These are phyloP conservation scores for Rhytidiadelphus loreus DNA, from an alignment of 225 moss, liverwort and hornwort species.

Conservation along the genomic window DNA sequence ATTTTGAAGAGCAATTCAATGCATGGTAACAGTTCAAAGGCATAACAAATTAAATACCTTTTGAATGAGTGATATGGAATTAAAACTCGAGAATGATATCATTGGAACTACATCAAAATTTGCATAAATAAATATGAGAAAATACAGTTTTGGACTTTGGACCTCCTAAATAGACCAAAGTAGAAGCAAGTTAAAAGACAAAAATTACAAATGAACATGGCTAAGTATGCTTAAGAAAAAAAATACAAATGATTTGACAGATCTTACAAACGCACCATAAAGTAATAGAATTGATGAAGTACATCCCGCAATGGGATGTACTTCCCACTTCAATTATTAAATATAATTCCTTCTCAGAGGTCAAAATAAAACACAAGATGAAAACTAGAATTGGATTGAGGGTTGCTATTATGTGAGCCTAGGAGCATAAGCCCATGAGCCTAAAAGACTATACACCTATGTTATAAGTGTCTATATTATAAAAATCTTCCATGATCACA, in stretches of 20 bases:
- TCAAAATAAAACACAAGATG: neutral
- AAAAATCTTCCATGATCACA: too few species aligned
- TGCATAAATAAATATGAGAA: neutral
- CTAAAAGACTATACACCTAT: too few species aligned
- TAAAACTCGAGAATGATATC: too few species aligned
- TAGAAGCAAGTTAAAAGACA: neutral
- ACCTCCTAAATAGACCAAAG: neutral
- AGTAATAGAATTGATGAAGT: neutral
- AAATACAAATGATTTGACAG: neutral
- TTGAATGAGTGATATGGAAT: neutral
- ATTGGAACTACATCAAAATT: neutral
- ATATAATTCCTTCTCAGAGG: neutral
- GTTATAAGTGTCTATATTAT: too few species aligned
- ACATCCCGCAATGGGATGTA: neutral
- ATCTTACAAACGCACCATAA: neutral
- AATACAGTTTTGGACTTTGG: neutral
- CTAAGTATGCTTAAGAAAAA: neutral
- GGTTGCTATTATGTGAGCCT: too few species aligned
- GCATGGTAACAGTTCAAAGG: too few species aligned
- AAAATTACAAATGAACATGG: accelerated
- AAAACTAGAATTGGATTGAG: neutral
- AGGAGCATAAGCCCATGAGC: too few species aligned
- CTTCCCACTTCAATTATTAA: neutral
- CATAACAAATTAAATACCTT: neutral
- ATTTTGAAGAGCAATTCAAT: neutral